These are phyloP conservation scores for Plenodomus biglobosus DNA, from an alignment of 2,329 filamentous ascomycete genomes.

Conservation along the genomic window DNA sequence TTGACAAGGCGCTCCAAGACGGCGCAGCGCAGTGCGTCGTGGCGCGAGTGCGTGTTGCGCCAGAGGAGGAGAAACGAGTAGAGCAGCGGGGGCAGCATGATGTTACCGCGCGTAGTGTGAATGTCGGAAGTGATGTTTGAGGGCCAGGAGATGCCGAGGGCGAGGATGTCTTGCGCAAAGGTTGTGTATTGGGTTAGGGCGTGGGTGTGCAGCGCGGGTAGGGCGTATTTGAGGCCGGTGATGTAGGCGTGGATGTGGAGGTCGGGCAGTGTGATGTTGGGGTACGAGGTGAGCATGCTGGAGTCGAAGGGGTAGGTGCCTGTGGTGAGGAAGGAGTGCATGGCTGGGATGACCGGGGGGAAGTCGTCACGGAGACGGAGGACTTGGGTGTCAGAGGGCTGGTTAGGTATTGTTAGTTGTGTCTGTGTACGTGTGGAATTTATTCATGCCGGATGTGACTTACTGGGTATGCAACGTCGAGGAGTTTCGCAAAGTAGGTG, in stretches of 20 bases:
- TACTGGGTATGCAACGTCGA: constrained; percentile 15
- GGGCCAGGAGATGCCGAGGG: constrained; percentile 1
- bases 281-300: constrained; percentile 4
- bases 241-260: constrained; percentile 31
- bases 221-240: constrained; percentile 21
- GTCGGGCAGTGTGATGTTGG: constrained; percentile 25
- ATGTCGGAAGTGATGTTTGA: not conserved
- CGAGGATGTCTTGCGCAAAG: constrained; percentile 11
- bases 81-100: constrained; percentile 8
- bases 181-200: constrained; percentile 16
- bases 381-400: constrained; percentile 8
- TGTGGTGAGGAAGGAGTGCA: constrained; percentile 24
- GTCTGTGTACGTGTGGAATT: not conserved
- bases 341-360: constrained; percentile 19
- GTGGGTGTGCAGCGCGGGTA: constrained; percentile 12
- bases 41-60: constrained; percentile 16
- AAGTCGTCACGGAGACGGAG: constrained; percentile 27
- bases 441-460: not conserved
- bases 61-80: constrained; percentile 27
- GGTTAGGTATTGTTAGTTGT: not conserved
- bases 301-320: constrained; percentile 21
- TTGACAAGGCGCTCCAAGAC: constrained; percentile 20
- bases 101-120: not conserved
- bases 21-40: constrained; percentile 18
- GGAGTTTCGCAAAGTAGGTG: constrained; percentile 14